These are phyloP conservation scores for Alternaria sp. DNA, from an alignment of 2,329 filamentous ascomycete genomes.

Conservation along the genomic window DNA sequence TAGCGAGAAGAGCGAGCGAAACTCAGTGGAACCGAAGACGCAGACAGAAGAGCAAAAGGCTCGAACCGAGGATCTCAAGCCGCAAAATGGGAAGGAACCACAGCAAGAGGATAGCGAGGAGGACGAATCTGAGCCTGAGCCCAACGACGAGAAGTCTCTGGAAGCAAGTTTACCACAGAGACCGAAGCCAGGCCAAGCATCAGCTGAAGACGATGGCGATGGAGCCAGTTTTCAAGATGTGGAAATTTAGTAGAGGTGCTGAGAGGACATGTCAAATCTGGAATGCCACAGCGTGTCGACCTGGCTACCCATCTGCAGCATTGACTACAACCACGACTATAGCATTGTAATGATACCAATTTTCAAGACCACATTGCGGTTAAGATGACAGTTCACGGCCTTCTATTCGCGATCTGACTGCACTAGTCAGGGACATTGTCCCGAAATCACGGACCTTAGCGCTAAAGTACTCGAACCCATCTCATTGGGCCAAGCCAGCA, in stretches of 20 bases:
- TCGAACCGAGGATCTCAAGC: constrained; percentile 42
- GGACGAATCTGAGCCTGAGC: constrained; percentile 26
- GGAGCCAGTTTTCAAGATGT: constrained; percentile 46
- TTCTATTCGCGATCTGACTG: neutral
- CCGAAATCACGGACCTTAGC: neutral
- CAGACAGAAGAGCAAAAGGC: constrained; percentile 43
- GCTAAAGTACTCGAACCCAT: neutral
- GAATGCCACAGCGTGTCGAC: neutral
- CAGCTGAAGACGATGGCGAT: constrained; percentile 40
- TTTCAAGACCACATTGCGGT: neutral
- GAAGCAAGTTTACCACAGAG: constrained; percentile 39
- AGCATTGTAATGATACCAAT: constrained; percentile 8
- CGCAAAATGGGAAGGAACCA: constrained; percentile 34
- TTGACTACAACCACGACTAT: neutral
- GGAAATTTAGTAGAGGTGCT: constrained; percentile 18
- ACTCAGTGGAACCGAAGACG: constrained; percentile 39
- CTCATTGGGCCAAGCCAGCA: neutral
- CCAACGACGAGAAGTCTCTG: constrained; percentile 29
- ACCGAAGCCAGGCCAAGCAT: constrained; percentile 32
- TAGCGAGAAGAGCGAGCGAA: constrained; percentile 27
- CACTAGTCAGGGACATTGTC: neutral
- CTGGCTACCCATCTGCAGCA: neutral
- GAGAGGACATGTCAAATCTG: neutral
- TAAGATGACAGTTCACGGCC: neutral
- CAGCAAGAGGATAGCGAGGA: constrained; percentile 34